Conservation (phyloP, 345 rosid species). For the Hibiscus tridactylites region DNA sequence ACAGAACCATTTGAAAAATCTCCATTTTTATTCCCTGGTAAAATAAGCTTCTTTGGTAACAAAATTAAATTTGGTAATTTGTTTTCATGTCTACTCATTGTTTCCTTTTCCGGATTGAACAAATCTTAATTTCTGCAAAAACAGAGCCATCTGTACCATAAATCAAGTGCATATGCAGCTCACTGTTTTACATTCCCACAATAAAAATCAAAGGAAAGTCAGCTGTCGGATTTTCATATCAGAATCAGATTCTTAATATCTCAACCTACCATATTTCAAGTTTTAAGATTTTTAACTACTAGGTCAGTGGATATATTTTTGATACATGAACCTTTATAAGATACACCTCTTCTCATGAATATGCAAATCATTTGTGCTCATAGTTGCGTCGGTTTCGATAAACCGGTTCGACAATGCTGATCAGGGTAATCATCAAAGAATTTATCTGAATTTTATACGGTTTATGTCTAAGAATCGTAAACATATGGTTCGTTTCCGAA, state of each 20-base stretch:
- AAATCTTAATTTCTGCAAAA: background rate
- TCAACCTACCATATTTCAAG: background rate
- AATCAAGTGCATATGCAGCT: background rate
- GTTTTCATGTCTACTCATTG: background rate
- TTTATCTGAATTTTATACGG: background rate
- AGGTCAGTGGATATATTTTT: background rate
- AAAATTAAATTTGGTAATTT: background rate
- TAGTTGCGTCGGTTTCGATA: background rate
- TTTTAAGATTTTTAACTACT: background rate
- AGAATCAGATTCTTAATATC: slow-evolving; percentile 1
- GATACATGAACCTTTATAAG: background rate
- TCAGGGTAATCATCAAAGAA: background rate
- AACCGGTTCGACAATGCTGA: background rate
- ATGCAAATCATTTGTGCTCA: background rate
- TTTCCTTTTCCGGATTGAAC: background rate
- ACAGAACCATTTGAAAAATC: background rate
- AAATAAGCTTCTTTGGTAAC: background rate
- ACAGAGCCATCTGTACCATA: background rate
- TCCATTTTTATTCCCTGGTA: background rate
- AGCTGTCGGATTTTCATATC: background rate
- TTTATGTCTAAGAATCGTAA: background rate
- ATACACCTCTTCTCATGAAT: background rate
- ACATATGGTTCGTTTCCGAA: background rate
- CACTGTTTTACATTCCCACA: background rate
- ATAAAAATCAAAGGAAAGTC: background rate